Base-by-base conservation (phyloP, 495 filamentous ascomycete species). In the Elaphomyces granulatus region DNA sequence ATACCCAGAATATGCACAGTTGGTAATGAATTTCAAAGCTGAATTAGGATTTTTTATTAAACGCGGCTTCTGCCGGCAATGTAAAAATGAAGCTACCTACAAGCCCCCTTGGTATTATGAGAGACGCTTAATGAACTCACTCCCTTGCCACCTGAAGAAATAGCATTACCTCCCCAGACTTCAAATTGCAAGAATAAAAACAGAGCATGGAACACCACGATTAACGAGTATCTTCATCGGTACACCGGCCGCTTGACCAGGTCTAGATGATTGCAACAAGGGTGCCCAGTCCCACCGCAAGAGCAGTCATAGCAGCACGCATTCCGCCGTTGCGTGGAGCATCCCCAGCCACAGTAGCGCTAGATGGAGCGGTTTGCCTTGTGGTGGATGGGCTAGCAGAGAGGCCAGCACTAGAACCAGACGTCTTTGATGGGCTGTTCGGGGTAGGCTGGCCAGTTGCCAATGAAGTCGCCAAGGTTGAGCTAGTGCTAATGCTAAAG, bases 1-100 rank as follows among this genome's bases (percentile, higher is more conserved):
- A 44, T 44, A 44, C 41, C 41, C 41, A 44, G 23, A 28, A 28
- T 12, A 28, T 28, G 23, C 23, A 28, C 12, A 28, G 12, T 28
- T 28, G 23, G 23, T 28, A 28, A 28, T 6, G n/a, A n/a, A n/a
- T n/a, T n/a, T 12, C 23, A 12, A 28, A 28, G 6, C 12, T 28
- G 12, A 28, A 28, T 28, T 28, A 28, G 6, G 23, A 6, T 28
- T 12, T 12, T 28, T 12, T 6, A 28, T 28, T 28, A 28, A 12
- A 28, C 23, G 23, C 23, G 23, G 23, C 23, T 28, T 6, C 6
- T 6, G 23, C 23, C 23, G 12, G 23, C 23, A 28, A 28, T 28
- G 23, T 28, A 12, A 28, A 28, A 6, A 6, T 12, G 23, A 28
- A 28, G 12, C 23, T 28, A 28, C 23, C 6, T 6, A 28, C 23